phyloP scores from a whole-genome alignment of 192 early-diverging fungal genomes.

The Spizellomyces sp. region DNA sequence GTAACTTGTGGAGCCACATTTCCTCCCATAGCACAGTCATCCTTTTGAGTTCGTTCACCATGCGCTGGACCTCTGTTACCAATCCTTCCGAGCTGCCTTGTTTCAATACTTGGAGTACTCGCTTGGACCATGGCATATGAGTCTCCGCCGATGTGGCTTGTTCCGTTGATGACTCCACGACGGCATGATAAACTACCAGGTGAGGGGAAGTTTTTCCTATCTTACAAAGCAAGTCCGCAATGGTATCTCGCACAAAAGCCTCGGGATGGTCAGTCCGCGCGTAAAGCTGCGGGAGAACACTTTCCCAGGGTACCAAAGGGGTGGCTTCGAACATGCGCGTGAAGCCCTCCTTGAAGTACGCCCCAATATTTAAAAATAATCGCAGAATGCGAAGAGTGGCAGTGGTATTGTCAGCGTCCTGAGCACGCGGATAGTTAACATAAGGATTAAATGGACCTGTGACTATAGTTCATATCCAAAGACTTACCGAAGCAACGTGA shows the following conservation, averaged over 20 bases:
- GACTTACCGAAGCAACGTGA: too few relatives aligned
- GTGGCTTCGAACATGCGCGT: constrained; percentile 14
- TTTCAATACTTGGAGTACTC: constrained; percentile 1
- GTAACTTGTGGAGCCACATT: constrained; percentile 72
- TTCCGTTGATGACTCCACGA: constrained; percentile 56
- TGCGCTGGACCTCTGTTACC: constrained; percentile 30
- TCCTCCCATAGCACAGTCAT: constrained; percentile 85
- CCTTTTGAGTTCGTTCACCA: constrained; percentile 61
- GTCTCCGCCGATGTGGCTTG: constrained; percentile 9
- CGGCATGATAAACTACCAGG: constrained; percentile 65
- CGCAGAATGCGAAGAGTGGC: constrained; percentile 65
- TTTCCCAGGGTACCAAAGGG: constrained; percentile 57
- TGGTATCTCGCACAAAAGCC: constrained; percentile 50
- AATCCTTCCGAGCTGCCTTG: background rate
- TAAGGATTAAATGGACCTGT: too few relatives aligned
- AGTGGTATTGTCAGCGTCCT: constrained; percentile 30
- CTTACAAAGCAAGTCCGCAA: constrained; percentile 57
- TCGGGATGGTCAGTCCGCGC: constrained; percentile 69
- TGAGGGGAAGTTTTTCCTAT: constrained; percentile 67
- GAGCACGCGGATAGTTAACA: too few relatives aligned
- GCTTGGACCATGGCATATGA: background rate
- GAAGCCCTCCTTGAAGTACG: constrained; percentile 50
- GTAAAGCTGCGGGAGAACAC: constrained; percentile 76
- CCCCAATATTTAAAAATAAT: constrained; percentile 65
- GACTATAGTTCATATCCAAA: too few relatives aligned